These are phyloP conservation scores for Remersonia thermophila DNA, from an alignment of 2,329 filamentous ascomycete species.

Conservation along the genomic window DNA sequence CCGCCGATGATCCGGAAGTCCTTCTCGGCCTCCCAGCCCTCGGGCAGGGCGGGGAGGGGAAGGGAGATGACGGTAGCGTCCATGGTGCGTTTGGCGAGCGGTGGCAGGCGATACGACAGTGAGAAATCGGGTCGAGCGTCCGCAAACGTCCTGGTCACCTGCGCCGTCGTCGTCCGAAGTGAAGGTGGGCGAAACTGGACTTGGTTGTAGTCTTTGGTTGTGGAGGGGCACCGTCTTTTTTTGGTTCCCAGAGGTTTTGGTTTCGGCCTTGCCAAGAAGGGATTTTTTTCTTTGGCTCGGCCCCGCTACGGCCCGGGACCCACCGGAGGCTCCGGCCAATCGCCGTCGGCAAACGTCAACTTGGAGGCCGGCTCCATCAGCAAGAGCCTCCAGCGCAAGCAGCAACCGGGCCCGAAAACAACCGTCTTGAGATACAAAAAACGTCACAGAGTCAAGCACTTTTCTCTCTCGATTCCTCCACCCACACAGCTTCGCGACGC, in stretches of 20 bases:
- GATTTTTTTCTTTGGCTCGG: slow-evolving; percentile 12
- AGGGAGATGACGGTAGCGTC: slow-evolving; percentile 50
- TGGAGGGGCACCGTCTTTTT: slow-evolving; percentile 1
- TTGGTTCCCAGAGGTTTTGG: not conserved
- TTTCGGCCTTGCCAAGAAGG: slow-evolving; percentile 7
- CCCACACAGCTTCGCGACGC: no score
- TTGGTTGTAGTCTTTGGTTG: no score
- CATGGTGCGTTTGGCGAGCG: slow-evolving; percentile 40
- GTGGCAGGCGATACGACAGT: no score
- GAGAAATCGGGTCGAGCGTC: no score
- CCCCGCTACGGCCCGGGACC: not conserved
- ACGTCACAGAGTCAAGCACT: not conserved
- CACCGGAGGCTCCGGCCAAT: not conserved
- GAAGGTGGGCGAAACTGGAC: slow-evolving; percentile 4
- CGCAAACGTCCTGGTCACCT: no score
- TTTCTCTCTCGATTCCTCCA: no score
- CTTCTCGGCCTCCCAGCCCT: slow-evolving; percentile 76
- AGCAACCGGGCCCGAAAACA: no score
- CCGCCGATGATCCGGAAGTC: slow-evolving; percentile 78
- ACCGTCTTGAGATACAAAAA: slow-evolving; percentile 3
- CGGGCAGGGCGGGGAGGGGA: slow-evolving; percentile 62
- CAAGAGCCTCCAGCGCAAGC: no score
- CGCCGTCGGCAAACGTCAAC: no score
- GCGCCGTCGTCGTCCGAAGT: slow-evolving; percentile 14
- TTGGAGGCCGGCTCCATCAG: no score